Evolutionary conservation across 2,329 filamentous ascomycete species (phyloP).

Genomic region (Cladosporium velox): DNA sequence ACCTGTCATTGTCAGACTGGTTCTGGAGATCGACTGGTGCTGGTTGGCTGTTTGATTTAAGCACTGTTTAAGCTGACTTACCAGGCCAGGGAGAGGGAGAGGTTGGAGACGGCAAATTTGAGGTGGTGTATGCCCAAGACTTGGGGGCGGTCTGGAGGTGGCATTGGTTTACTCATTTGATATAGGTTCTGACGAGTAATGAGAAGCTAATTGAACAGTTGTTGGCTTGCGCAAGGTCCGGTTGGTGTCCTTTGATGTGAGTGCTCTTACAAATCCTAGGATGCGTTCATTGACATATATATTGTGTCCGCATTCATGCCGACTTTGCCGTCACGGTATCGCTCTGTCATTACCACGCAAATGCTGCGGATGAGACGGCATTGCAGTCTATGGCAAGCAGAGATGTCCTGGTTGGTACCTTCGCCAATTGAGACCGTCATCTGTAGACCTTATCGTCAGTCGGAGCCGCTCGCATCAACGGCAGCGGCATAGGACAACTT

Average conservation of each 20-base stretch:
- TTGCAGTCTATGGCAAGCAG: background rate
- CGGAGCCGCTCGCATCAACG: background rate
- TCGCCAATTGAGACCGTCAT: background rate
- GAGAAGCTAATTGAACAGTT: background rate
- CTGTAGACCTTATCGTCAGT: background rate
- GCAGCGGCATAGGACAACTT: too few relatives aligned
- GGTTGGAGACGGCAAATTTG: constrained; percentile 23
- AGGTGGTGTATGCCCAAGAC: constrained; percentile 23
- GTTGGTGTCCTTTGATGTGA: background rate
- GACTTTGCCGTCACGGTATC: background rate
- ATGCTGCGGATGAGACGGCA: background rate
- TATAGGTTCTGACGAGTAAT: background rate
- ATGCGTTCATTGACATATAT: background rate
- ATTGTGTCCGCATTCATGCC: background rate
- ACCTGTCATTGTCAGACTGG: background rate
- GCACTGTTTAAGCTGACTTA: background rate
- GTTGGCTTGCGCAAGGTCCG: background rate
- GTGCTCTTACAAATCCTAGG: background rate
- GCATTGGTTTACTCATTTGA: constrained; percentile 5
- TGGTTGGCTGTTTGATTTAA: background rate
- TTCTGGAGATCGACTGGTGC: background rate
- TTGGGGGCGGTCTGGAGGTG: constrained; percentile 3
- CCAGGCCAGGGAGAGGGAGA: constrained; percentile 23
- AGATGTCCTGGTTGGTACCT: background rate
- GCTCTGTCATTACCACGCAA: too few relatives aligned